These are phyloP conservation scores for Pseudomassariella vexata DNA, from an alignment of 2,329 filamentous ascomycete species.

Conservation along the genomic window DNA sequence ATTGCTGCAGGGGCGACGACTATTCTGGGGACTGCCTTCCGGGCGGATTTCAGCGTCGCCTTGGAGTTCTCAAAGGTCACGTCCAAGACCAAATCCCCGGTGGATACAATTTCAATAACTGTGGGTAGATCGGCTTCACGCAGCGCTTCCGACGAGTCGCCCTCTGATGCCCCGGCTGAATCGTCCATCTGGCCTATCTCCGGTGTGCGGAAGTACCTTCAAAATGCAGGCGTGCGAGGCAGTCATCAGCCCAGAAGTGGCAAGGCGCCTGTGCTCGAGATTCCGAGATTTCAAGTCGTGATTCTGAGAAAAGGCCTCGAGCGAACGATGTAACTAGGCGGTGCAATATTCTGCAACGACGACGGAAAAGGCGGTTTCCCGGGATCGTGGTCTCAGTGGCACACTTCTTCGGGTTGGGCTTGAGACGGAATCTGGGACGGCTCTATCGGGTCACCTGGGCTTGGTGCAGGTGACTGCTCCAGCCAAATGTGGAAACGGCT, in stretches of 20 bases:
- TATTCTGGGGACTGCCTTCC: conserved; percentile 29
- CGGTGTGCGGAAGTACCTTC: conserved; percentile 28
- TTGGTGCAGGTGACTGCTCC: too few relatives aligned
- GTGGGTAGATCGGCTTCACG: conserved; percentile 17
- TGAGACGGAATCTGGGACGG: too few relatives aligned
- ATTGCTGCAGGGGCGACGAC: conserved; percentile 28
- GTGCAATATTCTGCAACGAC: too few relatives aligned
- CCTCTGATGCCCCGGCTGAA: conserved; percentile 13
- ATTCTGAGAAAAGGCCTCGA: too few relatives aligned
- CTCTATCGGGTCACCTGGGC: too few relatives aligned
- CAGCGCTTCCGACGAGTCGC: conserved; percentile 10
- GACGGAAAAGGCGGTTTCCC: too few relatives aligned
- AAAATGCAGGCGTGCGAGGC: conserved; percentile 16
- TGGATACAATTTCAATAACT: conserved; percentile 45
- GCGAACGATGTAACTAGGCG: too few relatives aligned
- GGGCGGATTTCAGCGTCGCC: conserved; percentile 40
- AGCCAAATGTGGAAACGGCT: too few relatives aligned
- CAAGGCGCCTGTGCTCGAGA: too few relatives aligned
- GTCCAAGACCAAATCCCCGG: conserved; percentile 61
- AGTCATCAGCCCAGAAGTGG: conserved; percentile 26
- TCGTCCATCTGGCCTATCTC: conserved; percentile 28
- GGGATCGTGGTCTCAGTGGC: too few relatives aligned
- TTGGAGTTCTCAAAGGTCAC: conserved; percentile 58
- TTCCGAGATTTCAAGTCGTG: too few relatives aligned
- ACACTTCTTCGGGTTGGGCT: too few relatives aligned